A percentile compares a stretch with the other conserved stretches of the same genome.
Conservation (phyloP, 2,329 filamentous ascomycete species). For the Botrytis squamosa region DNA sequence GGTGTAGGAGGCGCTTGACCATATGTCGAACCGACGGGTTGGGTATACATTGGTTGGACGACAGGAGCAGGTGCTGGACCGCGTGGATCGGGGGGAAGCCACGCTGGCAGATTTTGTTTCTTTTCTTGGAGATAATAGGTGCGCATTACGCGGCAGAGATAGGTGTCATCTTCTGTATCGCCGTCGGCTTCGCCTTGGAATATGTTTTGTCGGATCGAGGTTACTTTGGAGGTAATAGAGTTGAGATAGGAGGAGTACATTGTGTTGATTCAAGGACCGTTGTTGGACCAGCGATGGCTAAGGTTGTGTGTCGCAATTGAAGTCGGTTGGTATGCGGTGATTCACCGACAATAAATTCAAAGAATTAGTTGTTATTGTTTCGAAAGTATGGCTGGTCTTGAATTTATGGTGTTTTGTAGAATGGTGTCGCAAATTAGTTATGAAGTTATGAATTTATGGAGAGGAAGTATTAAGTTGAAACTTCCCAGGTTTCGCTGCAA, state of each 20-base stretch:
- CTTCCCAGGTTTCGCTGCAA: constrained; percentile 20
- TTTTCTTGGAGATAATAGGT: constrained; percentile 85
- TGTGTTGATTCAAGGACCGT: constrained; percentile 44
- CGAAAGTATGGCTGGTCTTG: not conserved
- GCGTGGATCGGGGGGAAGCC: constrained; percentile 91
- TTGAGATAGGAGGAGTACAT: constrained; percentile 74
- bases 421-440: not conserved
- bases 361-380: not conserved
- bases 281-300: not conserved
- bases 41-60: constrained; percentile 52
- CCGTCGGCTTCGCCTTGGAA: constrained; percentile 68
- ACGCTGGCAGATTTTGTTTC: constrained; percentile 73
- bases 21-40: constrained; percentile 53
- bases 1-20: constrained; percentile 42
- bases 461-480: constrained; percentile 13
- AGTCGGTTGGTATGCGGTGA: not conserved
- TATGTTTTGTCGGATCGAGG: constrained; percentile 62
- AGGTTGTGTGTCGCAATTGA: constrained; percentile 12
- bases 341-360: not conserved
- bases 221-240: constrained; percentile 64
- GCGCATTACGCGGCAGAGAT: constrained; percentile 89
- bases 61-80: constrained; percentile 47
- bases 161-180: constrained; percentile 84
- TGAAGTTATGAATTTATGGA: constrained; percentile 10
- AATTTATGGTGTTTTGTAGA: constrained; percentile 8